These are phyloP conservation scores for Nitzschia putrida DNA, from an alignment of 108 stramenopile genomes.

Conservation along the genomic window DNA sequence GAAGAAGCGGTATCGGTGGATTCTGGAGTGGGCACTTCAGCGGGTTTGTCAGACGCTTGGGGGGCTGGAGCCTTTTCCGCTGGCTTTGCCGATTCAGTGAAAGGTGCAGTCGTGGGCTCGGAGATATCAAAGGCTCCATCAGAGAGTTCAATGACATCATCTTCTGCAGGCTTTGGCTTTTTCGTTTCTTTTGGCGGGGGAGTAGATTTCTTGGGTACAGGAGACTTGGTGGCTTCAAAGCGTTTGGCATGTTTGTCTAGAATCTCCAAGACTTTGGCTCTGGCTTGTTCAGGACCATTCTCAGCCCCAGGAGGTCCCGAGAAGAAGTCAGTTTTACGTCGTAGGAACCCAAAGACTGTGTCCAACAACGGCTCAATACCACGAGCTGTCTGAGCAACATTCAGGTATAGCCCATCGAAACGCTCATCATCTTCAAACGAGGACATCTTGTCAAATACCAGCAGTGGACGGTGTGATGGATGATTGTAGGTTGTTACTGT, in stretches of 20 bases:
- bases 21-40: constrained; percentile 10
- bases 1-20: constrained; percentile 24
- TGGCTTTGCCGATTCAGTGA: neutral
- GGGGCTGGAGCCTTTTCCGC: neutral
- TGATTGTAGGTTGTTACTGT: too few relatives aligned
- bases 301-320: constrained; percentile 58
- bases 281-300: constrained; percentile 46
- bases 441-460: neutral
- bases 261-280: constrained; percentile 79
- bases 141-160: constrained; percentile 77
- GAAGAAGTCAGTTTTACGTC: constrained; percentile 99
- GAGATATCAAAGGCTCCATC: constrained; percentile 77
- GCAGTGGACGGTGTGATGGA: too few relatives aligned
- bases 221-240: constrained; percentile 42
- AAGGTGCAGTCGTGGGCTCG: constrained; percentile 10
- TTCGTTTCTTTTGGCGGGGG: constrained; percentile 7
- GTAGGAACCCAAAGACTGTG: constrained; percentile 94
- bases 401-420: constrained; percentile 96
- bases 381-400: constrained; percentile 88
- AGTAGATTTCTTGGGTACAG: constrained; percentile 30
- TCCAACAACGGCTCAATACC: constrained; percentile 99
- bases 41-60: neutral
- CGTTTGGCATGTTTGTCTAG: constrained; percentile 72
- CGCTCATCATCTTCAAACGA: constrained; percentile 84
- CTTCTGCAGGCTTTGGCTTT: constrained; percentile 7